A percentile compares a stretch with the other conserved stretches of the same genome.
Conservation (phyloP, 495 filamentous ascomycete species). For the Chaetomidium leptoderma region DNA sequence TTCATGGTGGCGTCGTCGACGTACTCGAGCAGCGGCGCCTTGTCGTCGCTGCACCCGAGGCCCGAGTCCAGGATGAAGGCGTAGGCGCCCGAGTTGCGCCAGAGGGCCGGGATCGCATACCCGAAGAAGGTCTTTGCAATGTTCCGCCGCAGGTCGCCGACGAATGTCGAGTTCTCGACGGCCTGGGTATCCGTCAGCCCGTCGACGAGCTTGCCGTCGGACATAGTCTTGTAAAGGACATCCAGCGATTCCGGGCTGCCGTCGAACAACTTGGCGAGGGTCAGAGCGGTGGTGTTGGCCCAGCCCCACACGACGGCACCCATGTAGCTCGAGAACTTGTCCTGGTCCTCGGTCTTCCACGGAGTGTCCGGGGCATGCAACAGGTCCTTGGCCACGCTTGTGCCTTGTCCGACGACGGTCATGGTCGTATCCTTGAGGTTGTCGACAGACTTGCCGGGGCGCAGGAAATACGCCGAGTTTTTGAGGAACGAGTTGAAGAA, state of each 20-base stretch:
- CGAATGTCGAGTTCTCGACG: neutral
- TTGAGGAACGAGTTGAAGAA: constrained; percentile 24
- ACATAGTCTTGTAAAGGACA: constrained; percentile 19
- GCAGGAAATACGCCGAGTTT: neutral
- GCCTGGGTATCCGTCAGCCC: constrained; percentile 1
- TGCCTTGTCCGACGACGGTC: constrained; percentile 5
- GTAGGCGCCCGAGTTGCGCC: constrained; percentile 22
- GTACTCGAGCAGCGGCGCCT: constrained; percentile 24
- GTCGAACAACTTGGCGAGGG: constrained; percentile 17
- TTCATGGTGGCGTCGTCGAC: constrained; percentile 20
- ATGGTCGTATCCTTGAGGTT: constrained; percentile 19
- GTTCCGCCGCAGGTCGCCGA: neutral
- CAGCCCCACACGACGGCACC: constrained; percentile 23
- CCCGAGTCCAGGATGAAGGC: constrained; percentile 38
- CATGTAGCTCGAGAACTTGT: constrained; percentile 26
- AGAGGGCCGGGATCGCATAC: constrained; percentile 34
- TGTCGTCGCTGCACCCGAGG: constrained; percentile 19
- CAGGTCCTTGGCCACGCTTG: neutral
- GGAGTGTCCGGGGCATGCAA: neutral
- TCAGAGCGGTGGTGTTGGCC: constrained; percentile 4
- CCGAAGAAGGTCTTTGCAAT: constrained; percentile 28
- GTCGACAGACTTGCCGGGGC: neutral
- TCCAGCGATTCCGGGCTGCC: constrained; percentile 16
- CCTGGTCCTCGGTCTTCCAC: constrained; percentile 17
- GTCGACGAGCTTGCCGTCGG: constrained; percentile 31